Conservation (phyloP, 768 basidiomycete genomes). For the Termitomyces sp. region DNA sequence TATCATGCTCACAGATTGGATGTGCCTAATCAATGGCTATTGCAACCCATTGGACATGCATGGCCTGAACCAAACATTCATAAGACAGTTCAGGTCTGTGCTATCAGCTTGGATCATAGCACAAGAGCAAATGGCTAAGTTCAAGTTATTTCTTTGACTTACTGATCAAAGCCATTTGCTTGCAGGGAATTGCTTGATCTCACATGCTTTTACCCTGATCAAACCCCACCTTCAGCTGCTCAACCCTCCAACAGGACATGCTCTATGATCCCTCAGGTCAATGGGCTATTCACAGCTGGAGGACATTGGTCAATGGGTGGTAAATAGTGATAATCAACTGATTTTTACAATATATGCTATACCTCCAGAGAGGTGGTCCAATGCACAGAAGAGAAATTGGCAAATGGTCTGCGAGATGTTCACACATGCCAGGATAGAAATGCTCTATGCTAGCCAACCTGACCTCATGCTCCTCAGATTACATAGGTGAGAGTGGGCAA, state of each 20-base stretch:
- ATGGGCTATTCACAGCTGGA: no score
- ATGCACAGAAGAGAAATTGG: not conserved
- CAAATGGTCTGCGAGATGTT: not conserved
- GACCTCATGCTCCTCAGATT: no score
- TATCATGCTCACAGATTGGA: conserved; percentile 17
- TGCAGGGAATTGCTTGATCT: not conserved
- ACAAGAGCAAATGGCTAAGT: conserved; percentile 2
- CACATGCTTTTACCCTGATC: not conserved
- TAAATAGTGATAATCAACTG: no score
- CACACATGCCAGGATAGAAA: not conserved
- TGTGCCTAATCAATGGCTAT: conserved; percentile 8
- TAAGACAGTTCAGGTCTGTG: not conserved
- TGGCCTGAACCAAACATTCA: conserved; percentile 4
- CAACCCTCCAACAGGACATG: no score
- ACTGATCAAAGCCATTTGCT: conserved; percentile 10
- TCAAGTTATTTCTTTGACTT: not conserved
- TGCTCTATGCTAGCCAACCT: not conserved
- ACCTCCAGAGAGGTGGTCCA: not conserved
- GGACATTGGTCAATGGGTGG: no score
- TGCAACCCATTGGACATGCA: not conserved
- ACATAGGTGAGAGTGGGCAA: no score
- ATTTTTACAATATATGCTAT: not conserved
- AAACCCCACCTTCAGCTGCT: not conserved
- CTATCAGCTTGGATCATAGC: conserved; percentile 15
- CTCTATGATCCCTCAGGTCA: no score